Base-by-base conservation (phyloP, 306 rosid genomes). In the Inga laurina region DNA sequence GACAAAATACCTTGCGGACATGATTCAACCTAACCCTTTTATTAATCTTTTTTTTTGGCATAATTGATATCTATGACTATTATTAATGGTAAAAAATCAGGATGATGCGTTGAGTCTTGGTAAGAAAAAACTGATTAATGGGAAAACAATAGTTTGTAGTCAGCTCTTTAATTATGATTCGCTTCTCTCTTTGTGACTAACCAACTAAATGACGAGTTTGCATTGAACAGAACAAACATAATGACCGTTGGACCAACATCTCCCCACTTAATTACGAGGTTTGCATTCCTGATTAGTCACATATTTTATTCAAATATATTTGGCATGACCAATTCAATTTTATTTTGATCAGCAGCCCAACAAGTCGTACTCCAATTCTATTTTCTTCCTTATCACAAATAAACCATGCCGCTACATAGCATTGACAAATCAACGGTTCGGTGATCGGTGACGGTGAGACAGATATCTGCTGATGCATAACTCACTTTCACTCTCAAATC, bases 361-460 rank as follows among this genome's bases (percentile, higher is more conserved):
- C 32, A 10, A 37, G 32, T 69, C 49, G 45, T 67, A 67, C 43
- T 86, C 85, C 0, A 64, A 64, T 64, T 64, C 32, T 30, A 64
- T 64, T 6, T 12, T 0, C 1, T 30, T 27, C 64, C 64, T 21
- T 3, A 56, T 56, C 7, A 51, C 21, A 51, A 18, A 16, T 52
- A 19, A 52, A 1, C 59, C 8, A 6, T 9, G 48, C 13, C 43
- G 43, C 43, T 5, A 5, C 6, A 39, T 6, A 6, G 43, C 43
- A 5, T 39, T 39, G 43, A 39, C 43, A 39, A 39, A 39, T 39
- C 8, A 39, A 39, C 43, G 8, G 8, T 6, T 39, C 8, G 7
- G 43, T 5, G 43, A 37, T 37, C 41, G 41, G 48, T 8, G 48
- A 44, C 30, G 30, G 48, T 9, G 48, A 44, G 2, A 44, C 0